These are phyloP conservation scores for Limnanthes douglasii DNA, from an alignment of 345 rosid genomes.

Conservation along the genomic window DNA sequence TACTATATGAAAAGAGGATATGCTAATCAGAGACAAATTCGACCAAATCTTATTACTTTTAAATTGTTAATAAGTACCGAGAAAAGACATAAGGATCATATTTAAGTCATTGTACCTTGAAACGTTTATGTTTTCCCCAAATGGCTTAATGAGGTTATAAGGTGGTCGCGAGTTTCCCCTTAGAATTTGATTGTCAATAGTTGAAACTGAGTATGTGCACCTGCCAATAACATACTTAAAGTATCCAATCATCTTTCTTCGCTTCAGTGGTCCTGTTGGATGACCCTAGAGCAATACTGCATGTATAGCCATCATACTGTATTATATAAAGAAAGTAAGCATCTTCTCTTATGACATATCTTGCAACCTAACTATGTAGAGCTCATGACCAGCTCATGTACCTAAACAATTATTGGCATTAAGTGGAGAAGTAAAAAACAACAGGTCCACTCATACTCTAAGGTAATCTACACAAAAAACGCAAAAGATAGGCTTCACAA, in stretches of 20 bases:
- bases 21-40: neutral
- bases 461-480: slow-evolving; percentile 1
- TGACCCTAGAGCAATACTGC: too few species aligned
- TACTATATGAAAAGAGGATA: too few species aligned
- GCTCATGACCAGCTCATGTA: slow-evolving; percentile 69
- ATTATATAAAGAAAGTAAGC: slow-evolving; percentile 72
- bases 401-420: slow-evolving; percentile 16
- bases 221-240: slow-evolving; percentile 77
- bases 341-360: slow-evolving; percentile 60
- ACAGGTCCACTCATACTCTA: neutral
- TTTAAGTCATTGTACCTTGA: slow-evolving; percentile 35
- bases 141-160: slow-evolving; percentile 68
- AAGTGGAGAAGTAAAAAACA: neutral
- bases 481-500: slow-evolving; percentile 17
- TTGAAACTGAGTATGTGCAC: slow-evolving; percentile 55
- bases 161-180: slow-evolving; percentile 72
- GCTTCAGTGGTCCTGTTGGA: slow-evolving; percentile 53
- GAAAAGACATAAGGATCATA: too few species aligned
- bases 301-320: slow-evolving; percentile 85
- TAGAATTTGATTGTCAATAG: slow-evolving; percentile 73
- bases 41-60: neutral
- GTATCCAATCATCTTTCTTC: slow-evolving; percentile 55
- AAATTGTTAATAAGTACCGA: too few species aligned
- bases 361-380: slow-evolving; percentile 56
- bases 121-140: slow-evolving; percentile 55